Conservation (phyloP, 139 green algal species). For the Chlorella sorokiniana region DNA sequence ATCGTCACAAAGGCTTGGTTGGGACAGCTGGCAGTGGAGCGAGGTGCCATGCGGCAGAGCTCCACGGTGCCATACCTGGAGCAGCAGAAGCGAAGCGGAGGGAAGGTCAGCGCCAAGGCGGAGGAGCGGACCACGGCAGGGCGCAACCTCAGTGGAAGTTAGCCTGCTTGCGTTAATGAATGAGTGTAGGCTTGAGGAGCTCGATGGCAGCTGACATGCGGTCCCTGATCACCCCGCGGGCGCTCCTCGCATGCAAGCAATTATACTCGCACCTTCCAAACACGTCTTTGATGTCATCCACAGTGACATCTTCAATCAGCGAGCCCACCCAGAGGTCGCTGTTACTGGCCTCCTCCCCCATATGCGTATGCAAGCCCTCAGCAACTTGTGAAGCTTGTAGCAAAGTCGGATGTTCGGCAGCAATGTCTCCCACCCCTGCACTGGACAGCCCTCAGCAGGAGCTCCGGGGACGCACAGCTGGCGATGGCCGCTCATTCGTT, state of each 20-base stretch:
- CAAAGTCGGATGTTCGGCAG: too few species aligned
- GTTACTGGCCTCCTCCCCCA: background rate
- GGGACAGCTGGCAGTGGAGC: background rate
- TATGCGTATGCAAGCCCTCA: background rate
- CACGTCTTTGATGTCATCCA: background rate
- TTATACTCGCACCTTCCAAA: background rate
- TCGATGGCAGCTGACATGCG: background rate
- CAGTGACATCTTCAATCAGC: background rate
- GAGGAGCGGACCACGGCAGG: too few species aligned
- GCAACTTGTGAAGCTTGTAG: too few species aligned
- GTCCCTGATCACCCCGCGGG: background rate
- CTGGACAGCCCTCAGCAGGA: too few species aligned
- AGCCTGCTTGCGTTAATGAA: too few species aligned
- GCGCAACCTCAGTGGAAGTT: too few species aligned
- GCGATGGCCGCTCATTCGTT: too few species aligned
- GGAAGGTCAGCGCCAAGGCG: too few species aligned
- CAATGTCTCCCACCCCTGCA: too few species aligned
- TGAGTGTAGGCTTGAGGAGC: background rate
- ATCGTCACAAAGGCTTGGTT: conserved; percentile 1
- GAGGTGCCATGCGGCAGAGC: conserved; percentile 12
- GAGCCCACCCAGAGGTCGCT: conserved; percentile 1
- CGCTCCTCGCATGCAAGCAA: background rate
- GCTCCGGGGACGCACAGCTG: too few species aligned
- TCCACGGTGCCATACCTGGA: conserved; percentile 14
- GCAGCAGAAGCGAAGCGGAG: background rate